Evolutionary conservation across 306 rosid genomes (phyloP).

Genomic region (Medicago truncatula): DNA sequence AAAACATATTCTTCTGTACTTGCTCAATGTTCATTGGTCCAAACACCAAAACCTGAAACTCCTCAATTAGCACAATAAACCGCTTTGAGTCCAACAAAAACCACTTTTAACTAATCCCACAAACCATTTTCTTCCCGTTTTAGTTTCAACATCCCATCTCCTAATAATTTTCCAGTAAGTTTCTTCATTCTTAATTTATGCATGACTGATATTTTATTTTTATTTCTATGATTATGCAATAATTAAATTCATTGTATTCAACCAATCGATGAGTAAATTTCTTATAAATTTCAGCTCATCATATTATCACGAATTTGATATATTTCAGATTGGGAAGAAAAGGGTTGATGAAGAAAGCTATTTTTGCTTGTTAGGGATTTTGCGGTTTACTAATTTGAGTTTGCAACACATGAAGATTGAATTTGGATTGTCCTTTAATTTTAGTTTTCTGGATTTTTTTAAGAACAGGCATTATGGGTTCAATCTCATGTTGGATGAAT

Average conservation of each 20-base stretch:
- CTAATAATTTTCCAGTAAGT: not conserved
- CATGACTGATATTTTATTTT: not conserved
- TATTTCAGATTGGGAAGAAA: constrained; percentile 15
- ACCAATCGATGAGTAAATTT: not conserved
- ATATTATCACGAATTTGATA: not conserved
- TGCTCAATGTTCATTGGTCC: not conserved
- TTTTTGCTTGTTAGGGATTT: no score
- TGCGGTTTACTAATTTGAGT: no score
- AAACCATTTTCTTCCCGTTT: constrained; percentile 7
- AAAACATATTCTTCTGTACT: not conserved
- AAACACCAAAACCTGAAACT: constrained; percentile 13
- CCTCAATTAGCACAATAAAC: not conserved
- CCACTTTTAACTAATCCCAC: not conserved
- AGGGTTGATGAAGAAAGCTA: no score
- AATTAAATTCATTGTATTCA: not conserved
- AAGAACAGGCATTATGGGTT: no score
- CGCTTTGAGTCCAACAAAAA: constrained; percentile 20
- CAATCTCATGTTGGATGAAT: no score
- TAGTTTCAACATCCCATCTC: not conserved
- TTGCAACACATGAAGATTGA: no score
- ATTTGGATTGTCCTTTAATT: no score
- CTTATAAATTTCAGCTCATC: not conserved
- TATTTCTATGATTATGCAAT: not conserved
- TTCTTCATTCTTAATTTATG: not conserved
- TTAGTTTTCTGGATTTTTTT: no score